phyloP scores from a whole-genome alignment of 495 filamentous ascomycete species.

The Annulohypoxylon maeteangense region DNA sequence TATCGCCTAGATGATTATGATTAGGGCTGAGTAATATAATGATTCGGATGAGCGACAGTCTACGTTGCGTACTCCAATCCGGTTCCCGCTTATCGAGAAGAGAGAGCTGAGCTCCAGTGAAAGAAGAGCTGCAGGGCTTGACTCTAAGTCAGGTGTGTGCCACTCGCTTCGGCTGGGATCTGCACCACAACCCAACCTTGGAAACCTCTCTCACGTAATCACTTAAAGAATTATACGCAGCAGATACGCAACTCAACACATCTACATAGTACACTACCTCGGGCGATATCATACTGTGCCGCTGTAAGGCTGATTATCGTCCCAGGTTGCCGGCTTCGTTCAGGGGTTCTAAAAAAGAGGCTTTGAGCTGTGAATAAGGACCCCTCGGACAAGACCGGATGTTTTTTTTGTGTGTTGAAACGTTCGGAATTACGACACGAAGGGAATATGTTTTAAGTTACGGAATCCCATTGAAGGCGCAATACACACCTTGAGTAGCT shows the following conservation, averaged over 20 bases:
- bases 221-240: slow-evolving; percentile 30
- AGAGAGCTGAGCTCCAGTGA: slow-evolving; percentile 8
- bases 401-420: background rate
- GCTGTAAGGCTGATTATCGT: slow-evolving; percentile 34
- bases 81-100: slow-evolving; percentile 11
- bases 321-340: slow-evolving; percentile 1
- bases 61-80: slow-evolving; percentile 9
- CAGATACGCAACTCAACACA: background rate
- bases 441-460: slow-evolving; percentile 1
- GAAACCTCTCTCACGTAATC: slow-evolving; percentile 40
- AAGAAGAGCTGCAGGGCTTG: slow-evolving; percentile 7
- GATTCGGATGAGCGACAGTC: slow-evolving; percentile 11
- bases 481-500: slow-evolving; percentile 5
- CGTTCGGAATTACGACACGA: slow-evolving; percentile 7
- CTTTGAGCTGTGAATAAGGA: slow-evolving; percentile 7
- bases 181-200: slow-evolving; percentile 8
- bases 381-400: slow-evolving; percentile 17
- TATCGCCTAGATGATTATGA: background rate
- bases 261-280: background rate
- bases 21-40: slow-evolving; percentile 32
- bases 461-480: slow-evolving; percentile 9
- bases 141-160: background rate
- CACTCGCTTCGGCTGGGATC: slow-evolving; percentile 25
- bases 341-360: background rate
- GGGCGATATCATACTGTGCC: background rate